These are phyloP conservation scores for Teunomyces aglyptinius DNA, from an alignment of 805 yeast genomes.

Conservation along the genomic window DNA sequence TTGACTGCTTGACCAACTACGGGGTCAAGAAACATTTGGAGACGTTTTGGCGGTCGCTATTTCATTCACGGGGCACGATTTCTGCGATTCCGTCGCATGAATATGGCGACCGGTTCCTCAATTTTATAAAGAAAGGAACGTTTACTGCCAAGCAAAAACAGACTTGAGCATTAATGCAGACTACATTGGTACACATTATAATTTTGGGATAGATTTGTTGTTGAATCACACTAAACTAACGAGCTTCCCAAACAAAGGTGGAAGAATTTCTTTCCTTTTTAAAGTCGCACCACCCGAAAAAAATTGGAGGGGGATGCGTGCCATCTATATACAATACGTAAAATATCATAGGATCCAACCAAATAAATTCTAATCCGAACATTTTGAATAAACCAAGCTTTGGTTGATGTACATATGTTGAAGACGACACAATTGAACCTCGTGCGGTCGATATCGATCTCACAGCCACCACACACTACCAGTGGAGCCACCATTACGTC, in stretches of 20 bases:
- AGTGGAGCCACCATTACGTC: slow-evolving; percentile 2
- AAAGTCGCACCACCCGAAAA: too few relatives aligned
- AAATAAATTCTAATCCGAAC: background rate
- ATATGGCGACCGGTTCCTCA: slow-evolving; percentile 82
- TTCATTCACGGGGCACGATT: slow-evolving; percentile 64
- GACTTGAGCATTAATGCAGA: background rate
- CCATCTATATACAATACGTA: too few relatives aligned
- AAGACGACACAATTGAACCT: background rate
- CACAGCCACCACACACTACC: background rate
- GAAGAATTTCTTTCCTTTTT: too few relatives aligned
- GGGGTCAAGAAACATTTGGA: slow-evolving; percentile 73
- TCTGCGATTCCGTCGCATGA: slow-evolving; percentile 90
- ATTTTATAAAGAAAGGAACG: slow-evolving; percentile 53
- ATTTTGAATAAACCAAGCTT: background rate
- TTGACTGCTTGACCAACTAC: slow-evolving; percentile 87
- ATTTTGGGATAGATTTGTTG: background rate
- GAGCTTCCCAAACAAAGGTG: too few relatives aligned
- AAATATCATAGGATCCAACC: background rate
- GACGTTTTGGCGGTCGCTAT: slow-evolving; percentile 77
- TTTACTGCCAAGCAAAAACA: slow-evolving; percentile 2
- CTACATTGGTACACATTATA: too few relatives aligned
- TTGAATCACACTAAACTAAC: background rate
- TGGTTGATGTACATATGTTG: background rate
- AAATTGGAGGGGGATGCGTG: too few relatives aligned
- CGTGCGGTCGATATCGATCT: slow-evolving; percentile 2